A percentile compares a stretch with the other conserved stretches of the same genome.
Conservation (phyloP, 2,329 filamentous ascomycete species). For the Setomelanomma holmii region DNA sequence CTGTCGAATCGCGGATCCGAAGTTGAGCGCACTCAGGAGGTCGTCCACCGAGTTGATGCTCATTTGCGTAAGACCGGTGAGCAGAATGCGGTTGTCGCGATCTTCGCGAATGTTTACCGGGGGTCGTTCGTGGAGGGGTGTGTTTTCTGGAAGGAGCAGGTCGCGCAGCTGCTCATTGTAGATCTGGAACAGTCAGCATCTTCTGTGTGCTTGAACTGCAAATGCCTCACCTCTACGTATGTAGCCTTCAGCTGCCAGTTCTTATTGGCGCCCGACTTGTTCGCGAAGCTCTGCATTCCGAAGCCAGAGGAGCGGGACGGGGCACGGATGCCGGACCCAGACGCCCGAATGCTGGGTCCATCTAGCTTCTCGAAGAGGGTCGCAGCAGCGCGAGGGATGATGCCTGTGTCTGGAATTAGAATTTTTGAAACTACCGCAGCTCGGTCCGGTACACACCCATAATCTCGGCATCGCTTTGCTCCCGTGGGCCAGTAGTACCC, state of each 20-base stretch:
- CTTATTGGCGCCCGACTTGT: slow-evolving; percentile 65
- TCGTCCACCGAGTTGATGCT: slow-evolving; percentile 92
- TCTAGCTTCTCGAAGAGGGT: slow-evolving; percentile 89
- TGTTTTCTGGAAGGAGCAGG: slow-evolving; percentile 79
- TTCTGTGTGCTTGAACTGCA: not conserved
- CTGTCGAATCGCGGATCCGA: slow-evolving; percentile 92
- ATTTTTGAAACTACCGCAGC: not conserved
- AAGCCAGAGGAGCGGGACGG: slow-evolving; percentile 70
- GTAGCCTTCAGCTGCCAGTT: slow-evolving; percentile 93
- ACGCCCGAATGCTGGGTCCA: slow-evolving; percentile 64
- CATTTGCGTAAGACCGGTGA: slow-evolving; percentile 88
- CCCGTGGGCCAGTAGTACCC: slow-evolving; percentile 87
- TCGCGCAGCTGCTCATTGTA: slow-evolving; percentile 97
- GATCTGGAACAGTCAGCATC: slow-evolving; percentile 63
- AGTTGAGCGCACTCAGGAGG: slow-evolving; percentile 84
- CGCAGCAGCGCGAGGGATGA: slow-evolving; percentile 90
- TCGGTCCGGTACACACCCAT: slow-evolving; percentile 72
- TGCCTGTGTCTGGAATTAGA: slow-evolving; percentile 65
- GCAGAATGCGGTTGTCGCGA: slow-evolving; percentile 88
- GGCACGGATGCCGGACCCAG: slow-evolving; percentile 78
- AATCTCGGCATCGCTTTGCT: slow-evolving; percentile 72
- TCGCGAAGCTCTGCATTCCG: slow-evolving; percentile 54
- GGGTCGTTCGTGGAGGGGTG: slow-evolving; percentile 72
- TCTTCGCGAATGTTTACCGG: slow-evolving; percentile 94
- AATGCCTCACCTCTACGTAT: slow-evolving; percentile 71